A percentile compares a stretch with the other conserved stretches of the same genome.
These are phyloP conservation scores for Ogataea nitratoaversa DNA, from an alignment of 805 yeast genomes.

Conservation along the genomic window DNA sequence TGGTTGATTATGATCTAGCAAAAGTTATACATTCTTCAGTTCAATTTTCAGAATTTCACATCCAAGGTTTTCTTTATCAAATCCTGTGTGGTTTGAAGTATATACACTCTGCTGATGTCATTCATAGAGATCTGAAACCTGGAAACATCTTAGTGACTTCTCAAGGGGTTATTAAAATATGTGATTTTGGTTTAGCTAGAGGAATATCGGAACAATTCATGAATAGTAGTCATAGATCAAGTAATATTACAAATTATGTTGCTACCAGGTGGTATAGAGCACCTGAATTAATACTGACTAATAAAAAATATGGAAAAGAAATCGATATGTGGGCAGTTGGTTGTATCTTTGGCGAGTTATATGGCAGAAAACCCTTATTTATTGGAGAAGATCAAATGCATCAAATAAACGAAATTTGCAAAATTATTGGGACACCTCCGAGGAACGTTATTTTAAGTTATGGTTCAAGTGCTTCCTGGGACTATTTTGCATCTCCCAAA, in stretches of 20 bases:
- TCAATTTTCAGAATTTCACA: slow-evolving; percentile 80
- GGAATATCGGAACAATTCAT: slow-evolving; percentile 44
- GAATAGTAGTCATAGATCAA: slow-evolving; percentile 31
- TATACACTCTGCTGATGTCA: slow-evolving; percentile 87
- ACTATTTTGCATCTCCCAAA: slow-evolving; percentile 39
- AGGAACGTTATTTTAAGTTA: slow-evolving; percentile 38
- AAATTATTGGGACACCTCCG: slow-evolving; percentile 70
- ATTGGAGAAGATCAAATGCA: slow-evolving; percentile 68
- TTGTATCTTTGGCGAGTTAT: slow-evolving; percentile 82
- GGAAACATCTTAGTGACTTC: slow-evolving; percentile 77
- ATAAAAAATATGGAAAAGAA: slow-evolving; percentile 54
- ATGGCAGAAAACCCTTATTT: slow-evolving; percentile 75
- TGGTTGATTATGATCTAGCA: slow-evolving; percentile 77
- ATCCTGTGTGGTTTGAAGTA: slow-evolving; percentile 82
- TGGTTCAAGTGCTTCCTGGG: slow-evolving; percentile 45
- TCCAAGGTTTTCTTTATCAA: slow-evolving; percentile 73
- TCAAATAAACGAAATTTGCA: slow-evolving; percentile 66
- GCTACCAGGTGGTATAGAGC: slow-evolving; percentile 97
- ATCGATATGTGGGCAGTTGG: slow-evolving; percentile 95
- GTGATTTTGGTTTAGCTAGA: slow-evolving; percentile 92
- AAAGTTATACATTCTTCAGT: slow-evolving; percentile 73
- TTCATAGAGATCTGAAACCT: slow-evolving; percentile 90
- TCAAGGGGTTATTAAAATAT: slow-evolving; percentile 74
- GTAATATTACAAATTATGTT: slow-evolving; percentile 73
- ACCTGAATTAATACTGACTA: slow-evolving; percentile 75